Evolutionary conservation across 202 grass and related monocot species (phyloP).

Genomic region (Zizania palustris): DNA sequence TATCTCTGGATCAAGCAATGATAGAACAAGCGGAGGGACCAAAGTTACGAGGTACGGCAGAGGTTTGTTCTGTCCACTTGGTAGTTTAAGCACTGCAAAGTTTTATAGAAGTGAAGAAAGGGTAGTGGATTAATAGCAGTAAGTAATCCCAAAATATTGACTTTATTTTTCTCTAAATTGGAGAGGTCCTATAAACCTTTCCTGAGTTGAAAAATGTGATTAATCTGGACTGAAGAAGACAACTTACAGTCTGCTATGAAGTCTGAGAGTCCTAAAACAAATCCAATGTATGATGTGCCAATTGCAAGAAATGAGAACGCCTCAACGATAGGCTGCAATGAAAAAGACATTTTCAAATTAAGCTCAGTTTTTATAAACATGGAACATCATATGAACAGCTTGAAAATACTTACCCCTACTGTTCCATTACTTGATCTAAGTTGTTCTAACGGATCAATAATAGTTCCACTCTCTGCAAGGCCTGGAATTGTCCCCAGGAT

Average conservation of each 20-base stretch:
- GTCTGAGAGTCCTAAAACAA: slow-evolving; percentile 89
- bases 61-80: slow-evolving; percentile 78
- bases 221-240: slow-evolving; percentile 27
- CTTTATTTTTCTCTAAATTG: background rate
- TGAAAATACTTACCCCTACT: slow-evolving; percentile 68
- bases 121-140: background rate
- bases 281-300: slow-evolving; percentile 90
- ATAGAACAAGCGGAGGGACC: slow-evolving; percentile 71
- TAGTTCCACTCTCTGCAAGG: slow-evolving; percentile 44
- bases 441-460: slow-evolving; percentile 68
- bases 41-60: slow-evolving; percentile 76
- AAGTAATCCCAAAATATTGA: slow-evolving; percentile 4
- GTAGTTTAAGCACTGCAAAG: slow-evolving; percentile 83
- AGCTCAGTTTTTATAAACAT: background rate
- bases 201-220: slow-evolving; percentile 29
- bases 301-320: slow-evolving; percentile 95
- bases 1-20: slow-evolving; percentile 89
- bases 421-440: slow-evolving; percentile 73
- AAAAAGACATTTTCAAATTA: slow-evolving; percentile 29
- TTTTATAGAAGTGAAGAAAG: slow-evolving; percentile 16
- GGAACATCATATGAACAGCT: slow-evolving; percentile 4
- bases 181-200: background rate
- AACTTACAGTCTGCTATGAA: slow-evolving; percentile 93
- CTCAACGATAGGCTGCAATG: slow-evolving; percentile 79
- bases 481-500: slow-evolving; percentile 75